Percentiles rank a stretch among this genome's conserved stretches.
Evolutionary conservation across 495 filamentous ascomycete genomes (phyloP).

Genomic region (Hypoxylon crocopeplum): DNA sequence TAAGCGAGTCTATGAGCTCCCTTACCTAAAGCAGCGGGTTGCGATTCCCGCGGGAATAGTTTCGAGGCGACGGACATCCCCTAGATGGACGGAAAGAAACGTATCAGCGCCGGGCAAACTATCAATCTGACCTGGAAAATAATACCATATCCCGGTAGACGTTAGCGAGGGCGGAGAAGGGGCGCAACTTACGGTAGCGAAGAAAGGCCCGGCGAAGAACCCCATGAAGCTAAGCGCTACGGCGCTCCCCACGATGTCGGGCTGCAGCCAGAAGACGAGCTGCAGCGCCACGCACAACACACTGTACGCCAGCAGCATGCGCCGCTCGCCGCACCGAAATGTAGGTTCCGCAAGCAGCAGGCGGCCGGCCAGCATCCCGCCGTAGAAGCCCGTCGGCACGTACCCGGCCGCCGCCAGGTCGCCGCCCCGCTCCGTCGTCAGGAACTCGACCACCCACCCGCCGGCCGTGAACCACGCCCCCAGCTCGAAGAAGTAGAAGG

Average conservation of each 20-base stretch:
- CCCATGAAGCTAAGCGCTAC: conserved; percentile 72
- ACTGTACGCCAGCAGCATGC: conserved; percentile 61
- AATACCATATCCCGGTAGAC: no score
- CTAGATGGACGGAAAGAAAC: conserved; percentile 19
- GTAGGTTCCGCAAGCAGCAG: conserved; percentile 61
- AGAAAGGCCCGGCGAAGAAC: conserved; percentile 68
- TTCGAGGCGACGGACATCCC: conserved; percentile 49
- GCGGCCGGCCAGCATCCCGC: conserved; percentile 62
- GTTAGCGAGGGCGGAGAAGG: no score
- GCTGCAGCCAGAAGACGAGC: conserved; percentile 66
- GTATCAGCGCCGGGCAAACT: conserved; percentile 14
- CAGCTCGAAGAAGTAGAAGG: conserved; percentile 59
- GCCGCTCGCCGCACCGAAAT: conserved; percentile 58
- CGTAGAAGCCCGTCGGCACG: conserved; percentile 74
- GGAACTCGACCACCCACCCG: conserved; percentile 66
- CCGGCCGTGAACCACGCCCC: conserved; percentile 54
- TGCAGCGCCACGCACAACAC: conserved; percentile 59
- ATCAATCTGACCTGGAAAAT: no score
- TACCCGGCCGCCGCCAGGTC: conserved; percentile 68
- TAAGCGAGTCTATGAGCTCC: neutral
- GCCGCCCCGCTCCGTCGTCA: conserved; percentile 69
- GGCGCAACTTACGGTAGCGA: conserved; percentile 52
- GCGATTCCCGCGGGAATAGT: conserved; percentile 51
- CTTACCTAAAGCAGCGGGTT: conserved; percentile 45
- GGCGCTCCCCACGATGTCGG: conserved; percentile 74